A percentile compares a stretch with the other conserved stretches of the same genome.
Evolutionary conservation across 140 eudicot species (phyloP).

Genomic region (Flaveria floridana): DNA sequence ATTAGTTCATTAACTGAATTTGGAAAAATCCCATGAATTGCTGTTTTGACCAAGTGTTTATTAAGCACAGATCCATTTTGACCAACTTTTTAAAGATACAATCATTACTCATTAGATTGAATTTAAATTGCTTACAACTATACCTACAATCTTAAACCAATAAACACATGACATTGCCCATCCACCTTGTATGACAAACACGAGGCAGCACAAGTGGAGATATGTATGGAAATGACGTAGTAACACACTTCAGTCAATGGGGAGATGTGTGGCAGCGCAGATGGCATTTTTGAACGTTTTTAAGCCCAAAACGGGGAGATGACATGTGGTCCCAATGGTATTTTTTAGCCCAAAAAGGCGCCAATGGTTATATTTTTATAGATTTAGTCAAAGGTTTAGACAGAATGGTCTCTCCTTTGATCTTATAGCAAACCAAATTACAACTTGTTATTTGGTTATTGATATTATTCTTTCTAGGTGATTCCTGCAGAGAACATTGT

Average conservation of each 20-base stretch:
- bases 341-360: neutral
- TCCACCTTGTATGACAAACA: neutral
- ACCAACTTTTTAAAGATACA: too few species aligned
- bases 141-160: neutral
- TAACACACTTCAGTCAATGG: neutral
- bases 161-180: neutral
- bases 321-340: neutral
- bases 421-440: constrained; percentile 1
- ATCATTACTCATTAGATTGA: neutral
- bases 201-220: too few species aligned
- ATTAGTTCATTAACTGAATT: neutral
- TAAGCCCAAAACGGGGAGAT: neutral
- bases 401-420: neutral
- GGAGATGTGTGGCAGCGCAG: neutral
- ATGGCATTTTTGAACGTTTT: neutral
- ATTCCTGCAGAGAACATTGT: constrained; percentile 96
- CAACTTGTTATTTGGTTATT: constrained; percentile 23
- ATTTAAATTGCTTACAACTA: neutral
- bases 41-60: neutral
- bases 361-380: neutral
- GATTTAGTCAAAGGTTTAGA: neutral
- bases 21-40: neutral
- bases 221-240: too few species aligned
- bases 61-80: too few species aligned
- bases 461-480: constrained; percentile 48